These are phyloP conservation scores for Oldenlandia corymbosa DNA, from an alignment of 257 asterid species.

Conservation along the genomic window DNA sequence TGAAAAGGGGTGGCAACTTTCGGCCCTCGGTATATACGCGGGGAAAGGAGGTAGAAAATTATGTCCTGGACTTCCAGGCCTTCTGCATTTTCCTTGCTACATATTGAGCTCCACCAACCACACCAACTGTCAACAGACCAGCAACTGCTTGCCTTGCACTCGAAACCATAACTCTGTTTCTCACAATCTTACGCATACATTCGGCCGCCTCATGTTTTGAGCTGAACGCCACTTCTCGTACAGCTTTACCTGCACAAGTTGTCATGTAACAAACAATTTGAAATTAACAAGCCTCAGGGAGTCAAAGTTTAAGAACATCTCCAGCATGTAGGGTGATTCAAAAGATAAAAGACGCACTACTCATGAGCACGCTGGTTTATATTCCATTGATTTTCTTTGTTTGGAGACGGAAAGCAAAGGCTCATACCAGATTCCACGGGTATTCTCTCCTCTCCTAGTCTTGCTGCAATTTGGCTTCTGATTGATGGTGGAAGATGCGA, in stretches of 20 bases:
- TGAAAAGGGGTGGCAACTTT: too few species aligned
- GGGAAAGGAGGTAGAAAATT: too few species aligned
- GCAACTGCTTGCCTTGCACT: constrained; percentile 89
- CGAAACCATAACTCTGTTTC: constrained; percentile 72
- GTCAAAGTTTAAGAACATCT: not conserved
- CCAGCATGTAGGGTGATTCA: not conserved
- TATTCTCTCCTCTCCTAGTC: constrained; percentile 44
- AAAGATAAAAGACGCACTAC: not conserved
- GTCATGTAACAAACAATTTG: not conserved
- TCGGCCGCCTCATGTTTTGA: constrained; percentile 71
- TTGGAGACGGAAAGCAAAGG: not conserved
- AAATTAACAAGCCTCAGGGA: not conserved
- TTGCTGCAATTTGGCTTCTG: constrained; percentile 46
- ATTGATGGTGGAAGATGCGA: constrained; percentile 63
- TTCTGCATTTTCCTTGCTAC: constrained; percentile 64
- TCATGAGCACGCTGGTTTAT: not conserved
- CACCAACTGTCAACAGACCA: constrained; percentile 79
- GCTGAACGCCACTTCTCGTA: constrained; percentile 30
- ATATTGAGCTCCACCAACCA: constrained; percentile 60
- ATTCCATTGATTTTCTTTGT: not conserved
- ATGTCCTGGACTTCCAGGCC: constrained; percentile 72
- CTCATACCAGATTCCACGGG: constrained; percentile 42
- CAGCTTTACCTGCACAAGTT: constrained; percentile 28
- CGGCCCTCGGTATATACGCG: too few species aligned
- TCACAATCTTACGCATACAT: constrained; percentile 53